Evolutionary conservation across 2,329 filamentous ascomycete species (phyloP), one percentile per base, ranked within the genome.

Genomic region (Nakataea oryzae): DNA sequence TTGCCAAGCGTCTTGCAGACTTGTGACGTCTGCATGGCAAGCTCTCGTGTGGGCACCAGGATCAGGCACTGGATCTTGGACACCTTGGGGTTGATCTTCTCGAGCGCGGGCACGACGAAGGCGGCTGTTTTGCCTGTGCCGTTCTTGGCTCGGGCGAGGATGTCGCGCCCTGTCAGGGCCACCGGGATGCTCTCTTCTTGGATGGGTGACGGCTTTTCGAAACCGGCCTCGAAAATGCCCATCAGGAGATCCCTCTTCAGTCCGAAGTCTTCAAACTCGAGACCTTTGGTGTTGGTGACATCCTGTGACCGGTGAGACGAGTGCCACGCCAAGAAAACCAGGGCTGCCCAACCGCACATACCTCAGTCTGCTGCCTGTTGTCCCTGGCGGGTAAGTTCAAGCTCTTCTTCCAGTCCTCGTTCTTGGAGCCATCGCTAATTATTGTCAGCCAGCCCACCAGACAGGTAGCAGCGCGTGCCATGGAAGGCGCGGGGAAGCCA

Each of bases 111-210:
- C 66, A 99, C 97, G 66, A 97, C 90, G 74, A 97, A 99, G 65
- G 96, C 96, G 28, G 93, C 95, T 12, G 95, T 99, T 80, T 99
- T 99, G 73, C 95, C 95, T 50, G 95, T 99, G 66, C 95, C 95
- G 75, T 99, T 99, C 81, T 99, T 99, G 67, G 95, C 95, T 76
- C 95, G 86, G 64, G 95, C 95, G 66, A 99, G 84, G 70, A 99
- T 93, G 73, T 99, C 95, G 77, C 93, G 86, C 62, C 95, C 95
- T 58, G 93, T 96, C 63, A 99, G 83, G 60, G 95, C 95, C 67
- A 99, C 93, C 58, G 95, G 95, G 71, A 99, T 97, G 62, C 95
- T 92, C 79, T 97, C 95, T 87, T 99, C 95, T 85, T 99, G 95
- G 70, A 99, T 99, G 13, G 95, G 95, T 63, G 95, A 99, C 21